Evolutionary conservation across 1,139 yeast species (phyloP).

Genomic region (Candida frijolesensis): DNA sequence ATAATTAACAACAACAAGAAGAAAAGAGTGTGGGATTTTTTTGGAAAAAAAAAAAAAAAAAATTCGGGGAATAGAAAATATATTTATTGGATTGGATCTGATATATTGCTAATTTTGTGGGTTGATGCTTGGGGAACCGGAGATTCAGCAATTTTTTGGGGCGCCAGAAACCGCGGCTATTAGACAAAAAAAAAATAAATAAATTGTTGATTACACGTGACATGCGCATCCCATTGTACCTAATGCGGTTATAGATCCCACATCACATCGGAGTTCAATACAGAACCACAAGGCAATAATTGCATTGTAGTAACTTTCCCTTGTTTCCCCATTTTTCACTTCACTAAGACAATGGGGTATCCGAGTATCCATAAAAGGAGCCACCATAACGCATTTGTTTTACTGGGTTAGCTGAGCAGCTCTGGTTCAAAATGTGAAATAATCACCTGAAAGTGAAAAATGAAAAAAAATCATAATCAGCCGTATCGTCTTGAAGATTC

Average conservation of each 20-base stretch:
- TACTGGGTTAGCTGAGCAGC: too few relatives aligned
- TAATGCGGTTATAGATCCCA: not conserved
- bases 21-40: not conserved
- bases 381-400: too few relatives aligned
- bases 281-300: not conserved
- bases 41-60: not conserved
- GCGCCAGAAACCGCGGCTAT: not conserved
- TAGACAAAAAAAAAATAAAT: not conserved
- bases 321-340: too few relatives aligned
- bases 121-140: not conserved
- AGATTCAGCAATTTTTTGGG: not conserved
- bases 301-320: too few relatives aligned
- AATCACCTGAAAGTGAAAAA: too few relatives aligned
- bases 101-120: not conserved
- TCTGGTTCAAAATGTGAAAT: too few relatives aligned
- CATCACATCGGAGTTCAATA: not conserved
- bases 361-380: too few relatives aligned
- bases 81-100: not conserved
- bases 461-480: too few relatives aligned
- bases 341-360: too few relatives aligned
- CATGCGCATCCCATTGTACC: not conserved
- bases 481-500: too few relatives aligned
- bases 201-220: not conserved
- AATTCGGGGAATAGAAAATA: not conserved
- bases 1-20: not conserved